phyloP scores from a whole-genome alignment of 2,329 filamentous ascomycete species.

The Knufia petricola region DNA sequence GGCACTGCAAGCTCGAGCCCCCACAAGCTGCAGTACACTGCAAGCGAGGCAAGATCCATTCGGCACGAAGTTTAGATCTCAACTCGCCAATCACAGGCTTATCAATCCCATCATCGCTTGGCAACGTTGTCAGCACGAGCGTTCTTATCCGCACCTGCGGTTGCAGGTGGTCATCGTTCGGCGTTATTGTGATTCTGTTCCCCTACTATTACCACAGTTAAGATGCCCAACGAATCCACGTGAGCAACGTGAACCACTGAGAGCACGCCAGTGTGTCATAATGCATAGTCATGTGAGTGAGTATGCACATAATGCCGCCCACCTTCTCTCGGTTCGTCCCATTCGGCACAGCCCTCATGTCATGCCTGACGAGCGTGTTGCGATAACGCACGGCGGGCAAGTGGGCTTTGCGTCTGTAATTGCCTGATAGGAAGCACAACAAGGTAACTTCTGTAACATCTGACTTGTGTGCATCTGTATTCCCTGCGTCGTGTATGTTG shows the following conservation, averaged over 20 bases:
- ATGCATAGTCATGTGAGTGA: conserved; percentile 13
- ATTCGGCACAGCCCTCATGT: neutral
- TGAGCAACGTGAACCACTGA: neutral
- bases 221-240: neutral
- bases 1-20: too few species aligned
- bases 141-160: neutral
- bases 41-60: too few species aligned
- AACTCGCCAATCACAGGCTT: neutral
- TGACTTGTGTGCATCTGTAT: neutral
- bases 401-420: neutral
- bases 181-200: neutral
- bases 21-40: too few species aligned
- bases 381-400: neutral
- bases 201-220: neutral
- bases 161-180: neutral
- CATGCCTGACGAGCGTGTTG: neutral
- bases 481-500: neutral
- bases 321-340: conserved; percentile 9
- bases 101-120: neutral
- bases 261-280: conserved; percentile 12
- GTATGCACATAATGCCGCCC: conserved; percentile 13
- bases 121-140: neutral
- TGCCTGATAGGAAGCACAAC: neutral
- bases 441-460: neutral
- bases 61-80: neutral